Evolutionary conservation across 345 rosid species (phyloP).

Genomic region (Isatis tinctoria): DNA sequence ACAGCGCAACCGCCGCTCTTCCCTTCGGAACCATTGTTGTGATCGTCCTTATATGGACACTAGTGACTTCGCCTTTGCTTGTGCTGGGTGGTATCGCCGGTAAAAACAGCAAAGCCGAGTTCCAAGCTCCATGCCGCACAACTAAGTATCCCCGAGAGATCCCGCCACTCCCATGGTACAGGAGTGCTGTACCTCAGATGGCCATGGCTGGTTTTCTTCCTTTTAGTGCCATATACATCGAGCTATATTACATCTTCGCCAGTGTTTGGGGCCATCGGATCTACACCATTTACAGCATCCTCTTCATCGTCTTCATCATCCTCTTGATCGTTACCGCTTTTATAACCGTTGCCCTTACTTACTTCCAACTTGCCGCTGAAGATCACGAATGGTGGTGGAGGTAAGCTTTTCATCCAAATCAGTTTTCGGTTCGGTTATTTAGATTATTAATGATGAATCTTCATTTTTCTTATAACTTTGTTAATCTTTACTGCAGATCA

Average conservation of each 20-base stretch:
- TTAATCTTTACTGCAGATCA: constrained; percentile 41
- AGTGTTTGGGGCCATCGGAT: constrained; percentile 92
- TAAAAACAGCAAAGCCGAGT: constrained; percentile 84
- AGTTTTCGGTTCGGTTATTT: too few relatives aligned
- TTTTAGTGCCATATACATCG: constrained; percentile 82
- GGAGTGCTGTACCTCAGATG: constrained; percentile 85
- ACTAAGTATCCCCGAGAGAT: constrained; percentile 85
- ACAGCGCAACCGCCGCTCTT: constrained; percentile 80
- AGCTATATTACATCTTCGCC: constrained; percentile 83
- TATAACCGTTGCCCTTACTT: constrained; percentile 84
- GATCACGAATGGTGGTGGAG: constrained; percentile 7
- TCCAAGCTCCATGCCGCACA: constrained; percentile 88
- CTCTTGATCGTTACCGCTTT: constrained; percentile 86
- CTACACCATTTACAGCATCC: constrained; percentile 81
- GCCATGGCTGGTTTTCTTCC: constrained; percentile 88
- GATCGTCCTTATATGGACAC: constrained; percentile 76
- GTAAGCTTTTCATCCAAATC: not conserved
- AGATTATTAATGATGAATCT: not conserved
- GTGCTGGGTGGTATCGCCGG: constrained; percentile 96
- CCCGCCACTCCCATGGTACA: constrained; percentile 79
- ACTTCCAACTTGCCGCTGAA: constrained; percentile 94
- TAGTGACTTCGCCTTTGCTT: constrained; percentile 79
- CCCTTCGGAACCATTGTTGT: constrained; percentile 90
- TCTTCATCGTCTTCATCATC: constrained; percentile 75
- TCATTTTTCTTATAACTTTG: not conserved